Percentiles rank a stretch among this genome's conserved stretches.
Evolutionary conservation across 352 stramenopile genomes (phyloP).

Genomic region (Phytophthora hybrid): DNA sequence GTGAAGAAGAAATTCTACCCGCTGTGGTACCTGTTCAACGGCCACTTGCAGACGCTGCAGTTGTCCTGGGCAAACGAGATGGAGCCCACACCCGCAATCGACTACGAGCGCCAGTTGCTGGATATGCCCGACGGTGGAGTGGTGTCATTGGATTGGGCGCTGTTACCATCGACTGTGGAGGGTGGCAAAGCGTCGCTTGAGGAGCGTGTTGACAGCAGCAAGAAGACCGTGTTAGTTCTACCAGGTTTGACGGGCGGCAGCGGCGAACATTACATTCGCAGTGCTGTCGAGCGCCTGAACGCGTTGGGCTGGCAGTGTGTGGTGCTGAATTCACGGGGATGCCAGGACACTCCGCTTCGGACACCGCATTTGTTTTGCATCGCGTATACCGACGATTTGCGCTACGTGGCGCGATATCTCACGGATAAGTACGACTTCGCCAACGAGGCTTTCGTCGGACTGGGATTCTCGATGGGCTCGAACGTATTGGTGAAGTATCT

Average conservation of each 20-base stretch:
- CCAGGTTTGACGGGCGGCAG: slow-evolving; percentile 70
- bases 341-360: slow-evolving; percentile 58
- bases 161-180: slow-evolving; percentile 32
- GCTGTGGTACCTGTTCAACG: slow-evolving; percentile 69
- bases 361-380: slow-evolving; percentile 67
- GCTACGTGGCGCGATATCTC: slow-evolving; percentile 50
- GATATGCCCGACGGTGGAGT: slow-evolving; percentile 72
- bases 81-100: slow-evolving; percentile 38
- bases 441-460: slow-evolving; percentile 48
- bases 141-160: slow-evolving; percentile 75
- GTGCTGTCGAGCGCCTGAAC: slow-evolving; percentile 46
- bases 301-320: slow-evolving; percentile 65
- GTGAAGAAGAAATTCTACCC: slow-evolving; percentile 59
- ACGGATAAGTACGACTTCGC: slow-evolving; percentile 51
- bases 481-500: slow-evolving; percentile 85
- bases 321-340: slow-evolving; percentile 73
- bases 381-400: slow-evolving; percentile 75
- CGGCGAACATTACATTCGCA: slow-evolving; percentile 69
- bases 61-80: slow-evolving; percentile 49
- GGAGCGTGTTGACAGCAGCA: slow-evolving; percentile 35
- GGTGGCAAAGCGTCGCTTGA: slow-evolving; percentile 26
- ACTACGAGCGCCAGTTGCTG: slow-evolving; percentile 68
- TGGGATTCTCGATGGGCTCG: slow-evolving; percentile 78
- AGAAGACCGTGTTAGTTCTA: slow-evolving; percentile 60
- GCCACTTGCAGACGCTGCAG: slow-evolving; percentile 67